Evolutionary conservation across 2,329 filamentous ascomycete species (phyloP), one percentile per base, ranked within the genome.

Genomic region (Didymella arachidicola): DNA sequence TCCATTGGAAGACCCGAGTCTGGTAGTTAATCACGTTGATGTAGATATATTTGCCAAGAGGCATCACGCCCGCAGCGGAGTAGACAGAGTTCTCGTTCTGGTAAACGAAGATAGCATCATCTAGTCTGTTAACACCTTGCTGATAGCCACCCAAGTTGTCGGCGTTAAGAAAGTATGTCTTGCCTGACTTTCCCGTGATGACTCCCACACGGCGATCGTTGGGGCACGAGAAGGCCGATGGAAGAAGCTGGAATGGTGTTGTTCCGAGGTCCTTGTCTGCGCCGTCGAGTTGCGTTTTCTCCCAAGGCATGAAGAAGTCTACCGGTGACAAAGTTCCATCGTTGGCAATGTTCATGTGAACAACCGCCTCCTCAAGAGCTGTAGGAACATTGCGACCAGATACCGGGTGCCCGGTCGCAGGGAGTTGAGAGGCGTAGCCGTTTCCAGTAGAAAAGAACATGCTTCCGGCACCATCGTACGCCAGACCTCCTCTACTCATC

Each of bases 1-100:
- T 80, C 67, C 87, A 87, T 62, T 86, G 84, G 78, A 86, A 87
- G 18, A 85, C 83, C 48, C 83, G 79, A 0, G 83, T 83, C 14
- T 81, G 79, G 63, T 82, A 83, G 63, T 82, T 79, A 52, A 86
- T 85, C 5, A 86, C 77, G 55, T 79, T 81, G 66, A 82, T 79
- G 68, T 82, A 83, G 50, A 83, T 75, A 62, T 82, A 83, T 14
- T 79, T 80, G 36, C 79, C 79, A 0, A 79, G 66, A 4, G 81
- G 81, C 68, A 81, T 79, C 2, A 80, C 78, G 47, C 80, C 81
- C 6, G 80, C 81, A 41, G 79, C 80, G 16, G 80, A 74, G 59
- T 82, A 83, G 2, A 82, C 81, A 1, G 81, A 81, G 57, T 82
- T 82, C 57, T 80, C 78, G 62, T 82, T 81, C 60, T 81, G 75